Conservation (phyloP, 495 filamentous ascomycete species). For the Tuber aestivum region DNA sequence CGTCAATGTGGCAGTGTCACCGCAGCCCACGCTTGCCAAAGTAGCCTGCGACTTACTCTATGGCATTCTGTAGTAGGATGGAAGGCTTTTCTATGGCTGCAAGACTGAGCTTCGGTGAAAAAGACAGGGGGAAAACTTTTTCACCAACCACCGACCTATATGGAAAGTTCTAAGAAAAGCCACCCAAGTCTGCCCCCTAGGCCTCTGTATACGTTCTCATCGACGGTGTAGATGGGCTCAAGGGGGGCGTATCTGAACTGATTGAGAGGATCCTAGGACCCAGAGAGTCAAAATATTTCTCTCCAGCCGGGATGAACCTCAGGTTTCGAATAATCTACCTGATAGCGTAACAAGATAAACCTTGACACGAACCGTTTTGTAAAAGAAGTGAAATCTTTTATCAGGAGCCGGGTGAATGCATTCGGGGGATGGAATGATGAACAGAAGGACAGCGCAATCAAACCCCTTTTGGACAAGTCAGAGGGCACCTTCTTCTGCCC, state of each 20-base stretch:
- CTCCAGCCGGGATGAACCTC: background rate
- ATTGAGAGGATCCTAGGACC: background rate
- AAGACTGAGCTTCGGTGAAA: background rate
- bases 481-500: background rate
- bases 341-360: background rate
- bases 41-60: background rate
- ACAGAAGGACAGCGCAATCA: background rate
- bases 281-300: background rate
- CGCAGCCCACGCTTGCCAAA: background rate
- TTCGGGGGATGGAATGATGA: background rate
- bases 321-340: background rate
- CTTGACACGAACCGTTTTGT: background rate
- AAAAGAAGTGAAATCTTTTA: background rate
- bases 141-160: background rate
- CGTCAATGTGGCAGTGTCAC: background rate
- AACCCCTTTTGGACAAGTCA: background rate
- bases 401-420: background rate
- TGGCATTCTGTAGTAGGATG: background rate
- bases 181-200: background rate
- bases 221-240: background rate
- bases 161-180: background rate
- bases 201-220: background rate
- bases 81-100: background rate
- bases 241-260: background rate
- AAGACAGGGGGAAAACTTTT: background rate